Evolutionary conservation across 2,329 filamentous ascomycete genomes (phyloP), one percentile per base, ranked within the genome.

Genomic region (Ophiognomonia clavigignenti-juglandacearum): DNA sequence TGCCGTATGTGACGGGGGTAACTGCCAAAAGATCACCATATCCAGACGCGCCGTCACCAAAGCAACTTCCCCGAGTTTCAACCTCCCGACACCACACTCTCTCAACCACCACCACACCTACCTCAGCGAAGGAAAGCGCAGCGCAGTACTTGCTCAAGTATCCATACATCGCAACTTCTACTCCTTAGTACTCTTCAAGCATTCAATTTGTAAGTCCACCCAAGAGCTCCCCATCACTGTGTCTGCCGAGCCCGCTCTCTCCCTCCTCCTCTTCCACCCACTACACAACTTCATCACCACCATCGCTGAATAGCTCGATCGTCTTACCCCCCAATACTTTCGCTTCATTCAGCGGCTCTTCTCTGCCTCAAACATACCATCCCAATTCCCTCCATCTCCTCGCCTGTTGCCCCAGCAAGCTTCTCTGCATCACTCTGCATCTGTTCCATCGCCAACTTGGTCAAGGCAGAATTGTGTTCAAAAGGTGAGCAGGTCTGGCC

Each of bases 291-390:
- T 61, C 60, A 64, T 65, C 65, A 61, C 61, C 64, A 64, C 53
- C 61, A 61, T 59, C 62, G 76, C 73, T 77, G 65, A 69, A 72
- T 77, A 78, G 72, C 73, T 76, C 66, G 71, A 71, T 72, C 73
- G 74, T 73, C 70, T 74, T 72, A 73, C 68, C 68, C 61, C 64
- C 64, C 50, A 52, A 49, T 50, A 53, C 70, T 62, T 71, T 78
- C 73, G 70, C 74, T 79, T 75, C 69, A 71, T 62, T 67, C 68
- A 68, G 63, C 65, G 64, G 67, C 69, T 71, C 50, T 37, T 47
- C 26, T 49, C 43, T 43, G 48, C 35, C 40, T 38, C 42, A 35
- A 38, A 45, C 48, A 51, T 45, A 41, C 49, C 37, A 48, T 41
- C 41, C n/a, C 49, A 31, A 48, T 41, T 38, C n/a, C 31, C 39